Conservation (phyloP, 2,329 filamentous ascomycete species). For the Stagonosporopsis chrysanthemi region DNA sequence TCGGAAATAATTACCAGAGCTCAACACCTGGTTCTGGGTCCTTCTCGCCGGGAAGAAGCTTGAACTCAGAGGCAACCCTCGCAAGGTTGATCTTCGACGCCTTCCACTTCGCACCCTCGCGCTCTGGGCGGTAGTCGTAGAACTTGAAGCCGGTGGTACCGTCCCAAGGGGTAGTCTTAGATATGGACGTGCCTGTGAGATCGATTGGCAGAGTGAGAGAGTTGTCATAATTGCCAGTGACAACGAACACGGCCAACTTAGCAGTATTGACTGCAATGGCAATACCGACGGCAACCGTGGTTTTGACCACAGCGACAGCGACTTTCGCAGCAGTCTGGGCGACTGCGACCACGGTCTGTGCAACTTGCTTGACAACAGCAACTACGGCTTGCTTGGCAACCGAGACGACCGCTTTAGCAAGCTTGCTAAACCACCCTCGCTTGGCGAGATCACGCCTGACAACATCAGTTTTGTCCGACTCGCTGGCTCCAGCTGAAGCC, state of each 20-base stretch:
- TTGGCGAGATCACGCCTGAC: conserved; percentile 8
- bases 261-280: conserved; percentile 9
- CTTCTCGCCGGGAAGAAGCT: conserved; percentile 13
- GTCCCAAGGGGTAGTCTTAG: conserved; percentile 15
- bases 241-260: conserved; percentile 5
- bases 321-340: conserved; percentile 11
- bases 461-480: conserved; percentile 1
- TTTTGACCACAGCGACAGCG: conserved; percentile 12
- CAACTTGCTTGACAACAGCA: conserved; percentile 8
- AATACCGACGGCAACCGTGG: conserved; percentile 10
- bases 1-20: not conserved
- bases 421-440: conserved; percentile 11
- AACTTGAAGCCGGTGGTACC: conserved; percentile 18
- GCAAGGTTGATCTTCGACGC: conserved; percentile 11
- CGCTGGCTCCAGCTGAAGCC: conserved; percentile 4
- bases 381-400: conserved; percentile 6
- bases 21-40: conserved; percentile 16
- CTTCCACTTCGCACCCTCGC: conserved; percentile 14
- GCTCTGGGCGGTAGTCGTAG: conserved; percentile 15
- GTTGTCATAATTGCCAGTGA: conserved; percentile 15
- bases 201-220: conserved; percentile 15
- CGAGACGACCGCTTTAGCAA: conserved; percentile 5
- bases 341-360: conserved; percentile 6
- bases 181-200: conserved; percentile 5
- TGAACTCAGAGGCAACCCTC: conserved; percentile 12